Conservation (phyloP, 257 asterid species). For the Solanum chilense region DNA sequence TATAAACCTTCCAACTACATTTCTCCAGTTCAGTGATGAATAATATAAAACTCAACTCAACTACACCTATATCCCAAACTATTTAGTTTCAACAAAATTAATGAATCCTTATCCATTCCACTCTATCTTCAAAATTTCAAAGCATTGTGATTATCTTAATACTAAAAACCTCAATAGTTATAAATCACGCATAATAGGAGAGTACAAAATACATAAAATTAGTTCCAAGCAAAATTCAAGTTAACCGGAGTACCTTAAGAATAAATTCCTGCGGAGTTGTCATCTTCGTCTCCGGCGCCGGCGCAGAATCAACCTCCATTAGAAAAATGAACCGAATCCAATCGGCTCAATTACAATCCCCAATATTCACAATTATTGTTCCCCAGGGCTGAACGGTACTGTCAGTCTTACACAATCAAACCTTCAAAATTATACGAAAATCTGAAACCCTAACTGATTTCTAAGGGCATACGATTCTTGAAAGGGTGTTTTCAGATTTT, state of each 20-base stretch:
- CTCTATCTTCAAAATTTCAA: neutral
- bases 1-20: neutral
- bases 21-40: neutral
- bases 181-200: neutral
- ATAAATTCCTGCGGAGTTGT: slow-evolving; percentile 32
- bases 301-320: slow-evolving; percentile 60
- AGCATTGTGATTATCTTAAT: neutral
- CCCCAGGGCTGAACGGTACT: neutral
- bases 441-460: neutral
- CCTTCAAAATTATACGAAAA: neutral
- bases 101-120: neutral
- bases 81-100: neutral
- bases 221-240: neutral
- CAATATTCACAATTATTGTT: neutral
- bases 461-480: neutral
- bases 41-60: neutral
- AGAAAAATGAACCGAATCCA: slow-evolving; percentile 39
- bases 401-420: neutral
- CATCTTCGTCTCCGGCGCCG: neutral
- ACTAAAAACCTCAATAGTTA: neutral
- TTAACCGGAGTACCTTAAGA: slow-evolving; percentile 30
- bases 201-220: neutral
- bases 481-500: neutral
- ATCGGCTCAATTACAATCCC: slow-evolving; percentile 28
- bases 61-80: neutral